Evolutionary conservation across 108 stramenopile species (phyloP), one percentile per base, ranked within the genome.

Genomic region (Nitzschia palea): DNA sequence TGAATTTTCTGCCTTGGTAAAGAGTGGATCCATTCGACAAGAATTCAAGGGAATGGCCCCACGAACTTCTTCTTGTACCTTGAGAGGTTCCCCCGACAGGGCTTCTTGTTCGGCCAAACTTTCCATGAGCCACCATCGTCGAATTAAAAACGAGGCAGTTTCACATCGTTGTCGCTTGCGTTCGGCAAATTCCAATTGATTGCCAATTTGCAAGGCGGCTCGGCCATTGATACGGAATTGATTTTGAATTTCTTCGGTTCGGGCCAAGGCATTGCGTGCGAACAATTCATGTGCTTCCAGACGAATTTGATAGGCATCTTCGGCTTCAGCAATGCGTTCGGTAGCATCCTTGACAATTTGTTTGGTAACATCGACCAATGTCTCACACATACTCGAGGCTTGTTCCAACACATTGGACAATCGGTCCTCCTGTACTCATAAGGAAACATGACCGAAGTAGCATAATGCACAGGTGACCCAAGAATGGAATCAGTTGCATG

Each of bases 61-160:
- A 32, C 80, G 33, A 5, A 92, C 78, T 73, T 93, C 91, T 56
- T 89, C 86, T 55, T 85, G 37, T 6, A 93, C 88, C 47, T 80
- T 78, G 18, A 93, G 56, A 20, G 44, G 61, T 37, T 88, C 86
- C 23, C 84, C 87, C 28, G 74, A 75, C 36, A 74, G 30, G 20
- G 76, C 85, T 67, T 93, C 91, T 67, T 84, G 79, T 67, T 93
- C 91, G 1, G 91, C 91, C 29, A 89, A 56, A 68, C 73, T 83
- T 63, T 93, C 91, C 91, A 93, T 86, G 67, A 87, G 74, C 88
- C 91, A 89, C 91, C 91, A 93, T 29, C 87, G 79, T 58, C 88
- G 80, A 63, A 93, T 87, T 60, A 93, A 70, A 26, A 85, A 62
- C 4, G 85, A 74, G 1, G 91, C 88, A 15, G 82, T 73, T 71